Evolutionary conservation across 306 rosid species (phyloP), one percentile per base, ranked within the genome.

Genomic region (Cucurbita ficifolia): DNA sequence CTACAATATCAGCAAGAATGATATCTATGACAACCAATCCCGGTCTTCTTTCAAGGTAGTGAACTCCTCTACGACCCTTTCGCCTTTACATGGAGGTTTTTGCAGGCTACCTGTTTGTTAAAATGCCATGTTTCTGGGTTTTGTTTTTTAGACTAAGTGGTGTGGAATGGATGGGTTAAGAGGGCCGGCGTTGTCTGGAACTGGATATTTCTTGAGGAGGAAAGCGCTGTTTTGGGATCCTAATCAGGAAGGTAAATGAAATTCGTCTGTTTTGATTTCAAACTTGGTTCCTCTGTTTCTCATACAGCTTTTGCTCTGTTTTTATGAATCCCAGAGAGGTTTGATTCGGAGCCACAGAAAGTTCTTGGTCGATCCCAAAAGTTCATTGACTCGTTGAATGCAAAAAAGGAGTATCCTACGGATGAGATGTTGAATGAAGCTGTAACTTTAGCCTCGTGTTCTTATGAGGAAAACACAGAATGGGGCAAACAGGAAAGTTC

Each of bases 101-200:
- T 59, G 39, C 43, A 56, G 61, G 22, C 22, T 9, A 56, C 16
- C 7, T 22, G 61, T 22, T 56, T 56, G 61, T 4, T 12, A 24
- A 10, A 57, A 57, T 57, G 63, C 63, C 63, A 57, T 22, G 36
- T 57, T 60, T 60, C 21, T 60, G 18, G 17, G 6, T 60, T 60
- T 60, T 16, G 18, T 14, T 7, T 60, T 14, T 35, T 16, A 84
- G 88, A 79, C 85, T 55, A 84, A 79, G 81, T 84, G 85, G 85
- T 76, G 80, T 74, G 88, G 88, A 29, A 84, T 84, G 88, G 84
- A 84, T 82, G 88, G 86, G 24, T 64, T 85, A 6, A 77, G 81
- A 75, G 88, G 88, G n/a, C 88, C 88, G 5, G 83, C 81, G 53
- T 76, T 85, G 76, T 72, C 86, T 11, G 88, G 88, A n/a, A 79